Evolutionary conservation across 1,284 basidiomycete genomes (phyloP).

Genomic region (Erythrobasidium hasegawianum): DNA sequence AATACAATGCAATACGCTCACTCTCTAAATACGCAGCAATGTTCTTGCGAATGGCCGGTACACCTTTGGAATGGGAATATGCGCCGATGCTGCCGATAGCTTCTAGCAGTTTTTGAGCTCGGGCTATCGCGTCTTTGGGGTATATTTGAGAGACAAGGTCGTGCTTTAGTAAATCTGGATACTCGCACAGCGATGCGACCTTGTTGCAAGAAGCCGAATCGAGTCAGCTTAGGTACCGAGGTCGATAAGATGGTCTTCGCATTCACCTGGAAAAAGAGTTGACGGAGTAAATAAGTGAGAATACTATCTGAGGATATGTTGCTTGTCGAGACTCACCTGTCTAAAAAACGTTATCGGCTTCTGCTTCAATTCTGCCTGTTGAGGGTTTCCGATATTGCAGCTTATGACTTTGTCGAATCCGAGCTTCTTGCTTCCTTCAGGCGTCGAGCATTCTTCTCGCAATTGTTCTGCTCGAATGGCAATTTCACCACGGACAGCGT

Average conservation of each 20-base stretch:
- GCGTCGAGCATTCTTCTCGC: constrained; percentile 62
- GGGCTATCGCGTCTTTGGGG: constrained; percentile 77
- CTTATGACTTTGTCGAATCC: constrained; percentile 87
- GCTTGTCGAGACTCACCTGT: too few species aligned
- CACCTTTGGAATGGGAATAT: constrained; percentile 93
- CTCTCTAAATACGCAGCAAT: constrained; percentile 87
- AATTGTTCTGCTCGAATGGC: constrained; percentile 89
- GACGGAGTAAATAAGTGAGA: too few species aligned
- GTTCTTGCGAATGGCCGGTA: constrained; percentile 78
- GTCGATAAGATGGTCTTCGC: too few species aligned
- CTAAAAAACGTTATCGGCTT: constrained; percentile 86
- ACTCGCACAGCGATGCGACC: constrained; percentile 88
- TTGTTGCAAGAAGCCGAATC: constrained; percentile 46
- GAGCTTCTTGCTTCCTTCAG: constrained; percentile 55
- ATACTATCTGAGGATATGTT: too few species aligned
- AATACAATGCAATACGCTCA: constrained; percentile 50
- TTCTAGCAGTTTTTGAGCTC: constrained; percentile 70
- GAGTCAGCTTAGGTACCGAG: too few species aligned
- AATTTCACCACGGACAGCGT: constrained; percentile 94
- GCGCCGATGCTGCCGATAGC: constrained; percentile 95
- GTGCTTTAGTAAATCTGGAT: constrained; percentile 75
- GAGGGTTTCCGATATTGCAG: constrained; percentile 97
- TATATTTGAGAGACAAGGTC: constrained; percentile 67
- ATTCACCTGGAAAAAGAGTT: too few species aligned
- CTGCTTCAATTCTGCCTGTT: constrained; percentile 78